Base-by-base conservation (phyloP, 2,329 filamentous ascomycete genomes). In the Cladophialophora immunda region DNA sequence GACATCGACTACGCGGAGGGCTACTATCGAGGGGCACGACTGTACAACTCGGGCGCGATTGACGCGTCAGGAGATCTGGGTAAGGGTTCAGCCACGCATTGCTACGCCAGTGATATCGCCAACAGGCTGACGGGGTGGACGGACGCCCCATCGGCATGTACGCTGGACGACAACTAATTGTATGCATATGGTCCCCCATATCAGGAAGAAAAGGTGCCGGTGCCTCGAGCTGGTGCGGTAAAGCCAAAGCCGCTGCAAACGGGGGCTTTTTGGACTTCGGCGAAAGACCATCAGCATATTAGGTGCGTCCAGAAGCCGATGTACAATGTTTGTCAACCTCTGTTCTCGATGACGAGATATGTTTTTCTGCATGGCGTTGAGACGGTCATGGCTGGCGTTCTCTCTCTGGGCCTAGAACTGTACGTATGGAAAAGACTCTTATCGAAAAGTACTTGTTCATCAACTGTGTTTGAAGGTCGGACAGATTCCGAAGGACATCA, bases 31-130 rank as follows among this genome's bases (percentile, higher is more conserved):
- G 79, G 76, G 22, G 78, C 80, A 7, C 73, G 79, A 29, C 73
- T 77, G 53, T 82, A 82, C 73, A 82, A 81, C 71, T 81, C 80
- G 0, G 80, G 80, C 36, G 74, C 74, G 0, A 71, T 81, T 25
- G 74, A 72, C 45, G 5, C 70, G 0, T 71, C 70, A 4, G 73
- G 73, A 0, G 78, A 81, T 64, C 73, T 81, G 19, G 76, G 62
- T 6, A 68, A 78, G 62, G 81, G 81, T 53, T 76, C 82, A 72
- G 71, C 73, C 3, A 84, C 83, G 19, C 78, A 80, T 68, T 85
- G 83, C 76, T 87, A 87, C 72, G 77, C 80, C 8, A 79, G 76
- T 19, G 84, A 86, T 68, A 76, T 86, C 68, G 84, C 85, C 56
- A 85, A 84, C 71, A 76, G 82, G 53, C 74, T 84, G 50, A 74